These are phyloP conservation scores for Jaapia argillacea DNA, from an alignment of 768 basidiomycete genomes.

Conservation along the genomic window DNA sequence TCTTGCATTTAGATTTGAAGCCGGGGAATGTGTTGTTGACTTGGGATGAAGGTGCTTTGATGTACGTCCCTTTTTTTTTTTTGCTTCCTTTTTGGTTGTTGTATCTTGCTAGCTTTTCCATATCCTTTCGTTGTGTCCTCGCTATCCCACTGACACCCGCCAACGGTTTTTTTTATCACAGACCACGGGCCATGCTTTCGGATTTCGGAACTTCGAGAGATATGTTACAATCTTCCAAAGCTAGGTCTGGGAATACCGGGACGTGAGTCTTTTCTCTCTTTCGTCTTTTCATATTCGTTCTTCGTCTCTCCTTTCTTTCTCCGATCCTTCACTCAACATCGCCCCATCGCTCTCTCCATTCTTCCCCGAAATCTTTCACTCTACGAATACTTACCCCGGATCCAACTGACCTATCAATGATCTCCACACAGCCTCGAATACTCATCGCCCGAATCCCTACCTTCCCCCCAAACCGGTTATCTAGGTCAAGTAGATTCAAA, in stretches of 20 bases:
- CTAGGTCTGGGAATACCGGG: conserved; percentile 88
- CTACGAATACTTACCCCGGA: not conserved
- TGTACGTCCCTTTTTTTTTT: conserved; percentile 34
- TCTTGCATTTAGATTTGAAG: conserved; percentile 89
- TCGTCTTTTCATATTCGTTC: not conserved
- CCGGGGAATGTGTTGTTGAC: conserved; percentile 90
- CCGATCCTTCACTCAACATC: conserved; percentile 1
- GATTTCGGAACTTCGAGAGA: conserved; percentile 95
- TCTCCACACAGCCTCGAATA: conserved; percentile 64
- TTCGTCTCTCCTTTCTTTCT: too few species aligned
- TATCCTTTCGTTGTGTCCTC: conserved; percentile 3
- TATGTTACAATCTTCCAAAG: conserved; percentile 63
- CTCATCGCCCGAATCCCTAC: conserved; percentile 80
- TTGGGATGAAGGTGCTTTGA: conserved; percentile 78
- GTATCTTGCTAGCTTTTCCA: too few species aligned
- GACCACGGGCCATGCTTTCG: conserved; percentile 89
- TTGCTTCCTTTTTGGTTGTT: not conserved
- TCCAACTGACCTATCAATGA: not conserved
- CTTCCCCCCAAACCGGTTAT: conserved; percentile 51
- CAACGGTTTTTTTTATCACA: conserved; percentile 16
- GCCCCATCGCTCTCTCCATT: not conserved
- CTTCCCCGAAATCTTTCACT: too few species aligned
- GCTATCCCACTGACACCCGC: conserved; percentile 1
- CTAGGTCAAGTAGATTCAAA: conserved; percentile 75
- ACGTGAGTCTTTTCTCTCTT: conserved; percentile 45